Conservation (phyloP, 768 basidiomycete species). For the Pholiota microspora region DNA sequence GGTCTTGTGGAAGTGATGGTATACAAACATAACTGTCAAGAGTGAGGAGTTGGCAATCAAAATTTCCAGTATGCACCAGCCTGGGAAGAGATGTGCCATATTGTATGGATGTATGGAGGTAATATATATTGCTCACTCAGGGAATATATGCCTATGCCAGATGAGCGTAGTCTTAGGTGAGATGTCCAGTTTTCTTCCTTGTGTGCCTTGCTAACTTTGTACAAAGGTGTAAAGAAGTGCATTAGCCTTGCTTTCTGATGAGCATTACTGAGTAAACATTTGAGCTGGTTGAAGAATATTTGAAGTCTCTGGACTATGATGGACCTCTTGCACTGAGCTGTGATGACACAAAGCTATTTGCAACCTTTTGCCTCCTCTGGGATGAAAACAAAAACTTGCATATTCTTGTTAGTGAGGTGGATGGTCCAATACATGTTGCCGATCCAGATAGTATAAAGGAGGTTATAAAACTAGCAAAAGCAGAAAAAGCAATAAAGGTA, state of each 20-base stretch:
- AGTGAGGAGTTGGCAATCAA: slow-evolving; percentile 28
- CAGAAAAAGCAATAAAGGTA: slow-evolving; percentile 18
- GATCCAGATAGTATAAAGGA: slow-evolving; percentile 18
- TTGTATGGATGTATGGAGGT: slow-evolving; percentile 25
- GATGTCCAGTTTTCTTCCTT: not conserved
- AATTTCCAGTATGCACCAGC: slow-evolving; percentile 33
- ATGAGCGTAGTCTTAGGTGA: not conserved
- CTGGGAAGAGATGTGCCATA: slow-evolving; percentile 28
- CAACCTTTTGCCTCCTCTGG: slow-evolving; percentile 22
- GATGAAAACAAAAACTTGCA: slow-evolving; percentile 16
- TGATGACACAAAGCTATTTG: slow-evolving; percentile 35
- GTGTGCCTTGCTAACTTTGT: too few species aligned
- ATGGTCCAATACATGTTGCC: slow-evolving; percentile 19
- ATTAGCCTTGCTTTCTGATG: slow-evolving; percentile 23
- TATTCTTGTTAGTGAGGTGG: slow-evolving; percentile 24
- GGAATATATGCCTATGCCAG: slow-evolving; percentile 9
- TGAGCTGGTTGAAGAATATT: slow-evolving; percentile 13
- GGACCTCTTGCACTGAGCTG: slow-evolving; percentile 27
- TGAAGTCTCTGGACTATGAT: slow-evolving; percentile 13
- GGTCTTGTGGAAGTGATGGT: slow-evolving; percentile 27
- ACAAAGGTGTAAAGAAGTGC: slow-evolving; percentile 1
- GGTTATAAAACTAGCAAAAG: slow-evolving; percentile 6
- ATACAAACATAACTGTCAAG: slow-evolving; percentile 19
- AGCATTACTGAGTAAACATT: slow-evolving; percentile 23
- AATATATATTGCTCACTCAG: slow-evolving; percentile 22